Evolutionary conservation across 176 grass and related monocot genomes (phyloP), one percentile per base, ranked within the genome.

Genomic region (Juncus inflexus): DNA sequence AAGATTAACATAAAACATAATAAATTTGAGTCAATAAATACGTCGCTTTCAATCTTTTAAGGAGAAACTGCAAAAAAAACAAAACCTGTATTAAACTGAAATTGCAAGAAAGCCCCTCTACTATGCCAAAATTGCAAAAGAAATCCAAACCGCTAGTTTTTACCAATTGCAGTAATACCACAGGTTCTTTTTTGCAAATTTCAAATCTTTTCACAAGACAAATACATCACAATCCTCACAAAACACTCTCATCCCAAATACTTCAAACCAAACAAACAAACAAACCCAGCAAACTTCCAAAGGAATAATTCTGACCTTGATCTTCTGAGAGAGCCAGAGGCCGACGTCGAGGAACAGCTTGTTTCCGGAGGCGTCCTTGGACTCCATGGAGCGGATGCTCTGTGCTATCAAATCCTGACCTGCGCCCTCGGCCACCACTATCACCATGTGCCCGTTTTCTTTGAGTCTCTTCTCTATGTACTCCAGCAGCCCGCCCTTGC

Each of bases 401-500:
- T 89, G 45, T 15, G 80, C 85, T 2, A 97, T 89, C 9, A 97
- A 77, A 42, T 97, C 88, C 74, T 99, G 94, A 0, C 94, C 94
- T n/a, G 94, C 94, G 66, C 94, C 94, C 77, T 99, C 94, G 4
- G 94, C 94, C 3, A 99, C 85, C 6, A 99, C 94, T 59, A 99
- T 89, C 36, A 99, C 94, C 94, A 99, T 99, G 65, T 99, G 94
- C 2, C 85, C 83, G 28, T 81, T 84, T 61, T 92, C 94, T 68
- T 99, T 92, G 61, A 99, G 88, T 13, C 88, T 66, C 74, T 79
- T 92, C 75, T 99, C 85, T 0, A 92, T 56, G 56, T 76, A 97
- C 55, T 89, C 88, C 37, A 97, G 77, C 8, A 97, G 85, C 0
- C 94, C 88, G n/a, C 88, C 94, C 64, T 97, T 86, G n/a, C 88